Evolutionary conservation across 2,329 filamentous ascomycete genomes (phyloP), one percentile per base, ranked within the genome.

Genomic region (Diplodia mutila): DNA sequence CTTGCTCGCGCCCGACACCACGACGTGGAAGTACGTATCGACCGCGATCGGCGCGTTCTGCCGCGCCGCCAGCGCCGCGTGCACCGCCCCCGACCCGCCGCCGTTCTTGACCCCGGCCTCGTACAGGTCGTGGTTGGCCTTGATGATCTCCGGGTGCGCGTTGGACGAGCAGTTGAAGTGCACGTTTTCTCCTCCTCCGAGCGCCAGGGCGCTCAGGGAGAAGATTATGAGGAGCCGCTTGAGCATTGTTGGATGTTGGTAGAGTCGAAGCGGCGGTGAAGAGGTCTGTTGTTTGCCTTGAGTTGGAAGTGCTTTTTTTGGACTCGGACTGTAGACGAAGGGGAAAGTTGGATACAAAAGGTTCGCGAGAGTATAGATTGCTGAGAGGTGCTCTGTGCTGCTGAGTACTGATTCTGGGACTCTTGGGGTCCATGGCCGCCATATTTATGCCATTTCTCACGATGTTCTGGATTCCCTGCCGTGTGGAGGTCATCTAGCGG

Each of bases 1-100:
- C 52, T 76, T 75, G 12, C 76, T 76, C 63, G 76, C 76, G 4
- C 69, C 68, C 18, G 75, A 80, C 53, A 78, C 77, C 54, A 84
- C 75, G 65, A 84, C 77, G 72, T 84, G 83, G 72, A 84, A 81
- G 73, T 82, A 80, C 32, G 79, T 73, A 42, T 80, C 75, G 37
- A 84, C 72, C 32, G 72, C 72, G 68, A 83, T 78, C 34, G 75
- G 66, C 32, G 69, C 71, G 67, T 69, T 72, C 68, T 75, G 63
- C 71, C 61, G 69, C 69, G 48, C 67, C 68, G n/a, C 71, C 73
- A 34, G 72, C 66, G 25, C 69, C 66, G 52, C 76, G 61, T 76
- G 74, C 61, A 76, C 71, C 52, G 75, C 73, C 9, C 73, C 70
- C 18, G 74, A 72, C 1, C 42, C 42, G 57, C 42, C 42, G 57